Base-by-base conservation (phyloP, 768 basidiomycete genomes). In the Megacollybia marginata region DNA sequence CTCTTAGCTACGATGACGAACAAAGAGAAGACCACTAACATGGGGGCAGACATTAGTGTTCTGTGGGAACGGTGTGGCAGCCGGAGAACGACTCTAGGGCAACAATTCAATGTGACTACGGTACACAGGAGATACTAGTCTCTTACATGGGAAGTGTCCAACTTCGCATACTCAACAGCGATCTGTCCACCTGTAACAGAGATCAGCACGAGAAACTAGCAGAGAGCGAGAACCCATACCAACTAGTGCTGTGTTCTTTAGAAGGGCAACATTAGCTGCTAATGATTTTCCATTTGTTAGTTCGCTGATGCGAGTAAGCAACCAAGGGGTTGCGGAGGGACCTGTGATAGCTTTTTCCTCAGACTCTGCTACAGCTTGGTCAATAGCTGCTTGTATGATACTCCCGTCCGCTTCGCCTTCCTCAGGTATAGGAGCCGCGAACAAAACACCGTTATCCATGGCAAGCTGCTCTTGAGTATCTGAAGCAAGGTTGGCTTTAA, bases 391-490 rank as follows among this genome's bases (percentile, higher is more conserved):
- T 62, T 97, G 92, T 12, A 96, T 77, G 35, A 65, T 56, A 47
- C 73, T 69, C 7, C 92, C 92, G n/a, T 69, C 67, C 5, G 67
- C 69, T 58, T 92, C 80, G 57, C 85, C 83, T 51, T 80, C 69
- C 48, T 79, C 76, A 1, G 94, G 96, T 48, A 98, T 96, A 18
- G 96, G 96, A 6, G 87, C 88, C 8, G 83, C 92, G 53, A 99
- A 82, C 15, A 98, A 63, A 6, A 79, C 82, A 15, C 92, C 89
- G 47, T 88, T 85, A 2, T 78, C 69, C 65, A 92, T 76, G 2
- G 82, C 80, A 0, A 98, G 70, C 53, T 84, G 77, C 57, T 71
- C 68, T 55, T 89, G 85, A 2, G 78, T 69, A 59, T 83, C 93
- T 95, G 51, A 28, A 33, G 23, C 44, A 28, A 28, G 23, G 23